Evolutionary conservation across 1,139 yeast species (phyloP).

Genomic region (Zygoascus hellenicus): DNA sequence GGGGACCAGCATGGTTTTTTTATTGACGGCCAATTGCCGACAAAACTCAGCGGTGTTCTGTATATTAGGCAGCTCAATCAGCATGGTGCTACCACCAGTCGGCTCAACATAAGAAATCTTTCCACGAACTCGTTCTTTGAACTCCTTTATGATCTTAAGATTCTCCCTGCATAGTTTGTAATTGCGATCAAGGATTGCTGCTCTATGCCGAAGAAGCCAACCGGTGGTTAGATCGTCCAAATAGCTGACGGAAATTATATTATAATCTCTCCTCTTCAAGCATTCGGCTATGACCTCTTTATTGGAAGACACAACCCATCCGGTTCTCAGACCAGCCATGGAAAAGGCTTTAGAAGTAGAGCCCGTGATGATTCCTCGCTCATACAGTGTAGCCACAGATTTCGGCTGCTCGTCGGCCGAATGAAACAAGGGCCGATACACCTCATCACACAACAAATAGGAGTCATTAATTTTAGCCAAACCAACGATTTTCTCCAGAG

Average conservation of each 20-base stretch:
- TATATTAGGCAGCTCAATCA: conserved; percentile 35
- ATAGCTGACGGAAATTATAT: conserved; percentile 46
- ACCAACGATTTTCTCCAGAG: conserved; percentile 37
- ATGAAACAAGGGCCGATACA: conserved; percentile 51
- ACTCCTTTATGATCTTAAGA: conserved; percentile 36
- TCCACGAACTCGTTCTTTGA: conserved; percentile 34
- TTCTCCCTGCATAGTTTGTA: conserved; percentile 38
- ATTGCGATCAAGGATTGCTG: conserved; percentile 38
- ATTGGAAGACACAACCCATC: conserved; percentile 47
- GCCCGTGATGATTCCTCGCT: conserved; percentile 44
- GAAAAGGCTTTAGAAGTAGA: conserved; percentile 54
- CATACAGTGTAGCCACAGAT: conserved; percentile 43
- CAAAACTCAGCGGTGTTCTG: conserved; percentile 37
- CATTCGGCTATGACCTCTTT: conserved; percentile 33
- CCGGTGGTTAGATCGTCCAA: conserved; percentile 47
- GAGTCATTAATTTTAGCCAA: conserved; percentile 37
- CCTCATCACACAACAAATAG: conserved; percentile 48
- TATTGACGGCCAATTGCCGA: conserved; percentile 35
- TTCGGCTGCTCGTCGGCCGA: conserved; percentile 31
- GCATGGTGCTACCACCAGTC: conserved; percentile 46
- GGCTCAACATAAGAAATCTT: conserved; percentile 42
- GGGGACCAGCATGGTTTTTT: conserved; percentile 43
- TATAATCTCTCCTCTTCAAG: conserved; percentile 45
- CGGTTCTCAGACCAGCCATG: conserved; percentile 50
- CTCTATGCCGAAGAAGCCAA: conserved; percentile 39